Evolutionary conservation across 305 asterid genomes (phyloP), one percentile per base, ranked within the genome.

Genomic region (Plantago coronopus): DNA sequence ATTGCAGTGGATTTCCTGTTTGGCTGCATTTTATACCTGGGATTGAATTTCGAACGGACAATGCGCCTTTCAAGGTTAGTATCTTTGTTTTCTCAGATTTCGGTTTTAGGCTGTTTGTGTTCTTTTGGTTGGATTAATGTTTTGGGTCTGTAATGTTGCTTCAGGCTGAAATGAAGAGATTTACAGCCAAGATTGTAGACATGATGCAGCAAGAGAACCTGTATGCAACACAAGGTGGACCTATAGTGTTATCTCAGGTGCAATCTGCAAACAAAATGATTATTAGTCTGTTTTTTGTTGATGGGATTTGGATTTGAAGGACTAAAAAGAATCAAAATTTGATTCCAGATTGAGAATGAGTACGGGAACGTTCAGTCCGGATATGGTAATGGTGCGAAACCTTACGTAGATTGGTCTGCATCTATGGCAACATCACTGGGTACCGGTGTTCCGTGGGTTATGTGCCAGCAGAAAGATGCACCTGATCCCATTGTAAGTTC

Each of bases 201-300:
- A 44, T 94, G 95, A 79, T 89, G 96, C 84, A 89, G 79, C 85
- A 86, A 71, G 96, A 94, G 75, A 78, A 61, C 38, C 83, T 94
- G 27, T 94, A 73, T 78, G 95, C 97, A 63, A 81, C 99, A 57
- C 95, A 89, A 73, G 97, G 99, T 37, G 99, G 99, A 38, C 96
- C 96, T 14, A 84, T 94, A 56, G 87, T 94, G 56, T 71, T 93
- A 62, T 93, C 99, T 50, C 99, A 93, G 99, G 99, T 87, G 57
- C 48, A 54, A 18, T 31, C 42, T 29, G 23, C 31, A 11, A 16
- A 2, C 48, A 18, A 13, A 4, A 31, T 45, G 37, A 7, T 22
- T 22, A 7, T 22, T 22, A 48, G 15, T 42, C 13, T 37, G 48
- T 14, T 38, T 37, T 17, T 3, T 19, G 27, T 29, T 47, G 16